Evolutionary conservation across 2,329 filamentous ascomycete genomes (phyloP), one percentile per base, ranked within the genome.

Genomic region (Fusarium chlamydosporum): DNA sequence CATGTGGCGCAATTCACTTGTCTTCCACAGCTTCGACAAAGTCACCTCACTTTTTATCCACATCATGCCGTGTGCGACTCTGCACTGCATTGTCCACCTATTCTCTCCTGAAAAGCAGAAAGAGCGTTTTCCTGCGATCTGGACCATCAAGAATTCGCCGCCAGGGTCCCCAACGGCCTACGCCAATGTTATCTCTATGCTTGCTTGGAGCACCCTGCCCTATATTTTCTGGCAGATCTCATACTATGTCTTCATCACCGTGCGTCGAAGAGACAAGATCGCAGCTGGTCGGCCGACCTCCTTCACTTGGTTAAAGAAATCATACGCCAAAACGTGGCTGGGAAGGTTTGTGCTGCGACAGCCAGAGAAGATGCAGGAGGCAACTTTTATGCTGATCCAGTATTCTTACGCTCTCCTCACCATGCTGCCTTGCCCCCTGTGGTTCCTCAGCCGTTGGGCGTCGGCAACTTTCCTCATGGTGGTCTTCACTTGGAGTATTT

Each of bases 11-110:
- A 99, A 99, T 79, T 97, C 94, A 33, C 88, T 99, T 76, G 96
- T 99, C 46, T 99, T 99, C 79, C 96, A 99, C 83, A 97, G 93
- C 76, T 90, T 99, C 80, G 96, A 99, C 85, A 99, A 99, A 81
- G 94, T 98, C 65, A 96, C 94, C 13, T 96, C 93, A 77, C 86
- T 99, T n/a, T 99, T 99, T 82, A 97, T 99, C 72, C 96, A 99
- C 79, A 97, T 99, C 75, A 99, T 99, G 95, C 96, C 96, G 1
- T 97, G 94, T 70, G 95, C 92, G 7, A 93, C 94, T 2, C 86
- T 99, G 13, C 96, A 99, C 79, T 96, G 93, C 76, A 85, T 99
- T 15, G 92, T 97, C 16, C 96, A 99, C 77, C 84, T 98, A 20
- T 84, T 94, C 13, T 81, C 91, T 0, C 79, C 87, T 2, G 88